phyloP scores from a whole-genome alignment of 2,329 filamentous ascomycete species.

The Pseudopyricularia javanii region DNA sequence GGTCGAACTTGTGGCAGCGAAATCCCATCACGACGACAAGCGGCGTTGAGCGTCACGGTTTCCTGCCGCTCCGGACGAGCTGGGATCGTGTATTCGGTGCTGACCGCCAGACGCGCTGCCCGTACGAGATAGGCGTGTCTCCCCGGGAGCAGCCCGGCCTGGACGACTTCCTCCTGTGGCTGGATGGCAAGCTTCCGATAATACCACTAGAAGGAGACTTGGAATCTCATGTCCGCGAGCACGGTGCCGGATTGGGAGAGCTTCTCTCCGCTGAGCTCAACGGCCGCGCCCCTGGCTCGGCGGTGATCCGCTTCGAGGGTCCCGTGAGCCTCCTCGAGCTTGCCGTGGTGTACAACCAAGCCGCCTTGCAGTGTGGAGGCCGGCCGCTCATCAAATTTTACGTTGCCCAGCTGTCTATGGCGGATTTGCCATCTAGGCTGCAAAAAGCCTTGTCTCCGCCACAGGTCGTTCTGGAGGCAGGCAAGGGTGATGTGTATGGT shows the following conservation, averaged over 20 bases:
- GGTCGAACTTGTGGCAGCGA: background rate
- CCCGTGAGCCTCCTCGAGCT: constrained; percentile 52
- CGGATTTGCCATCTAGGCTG: constrained; percentile 51
- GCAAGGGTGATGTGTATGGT: constrained; percentile 75
- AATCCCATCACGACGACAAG: background rate
- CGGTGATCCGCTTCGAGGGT: constrained; percentile 34
- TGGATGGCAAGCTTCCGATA: background rate
- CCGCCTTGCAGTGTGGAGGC: background rate
- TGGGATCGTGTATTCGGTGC: background rate
- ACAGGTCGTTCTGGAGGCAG: constrained; percentile 44
- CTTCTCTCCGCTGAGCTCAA: background rate
- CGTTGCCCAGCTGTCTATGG: constrained; percentile 69
- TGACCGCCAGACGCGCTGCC: background rate
- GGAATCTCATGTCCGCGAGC: background rate
- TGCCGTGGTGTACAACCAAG: constrained; percentile 36
- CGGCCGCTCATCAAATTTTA: constrained; percentile 45
- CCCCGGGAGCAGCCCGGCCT: background rate
- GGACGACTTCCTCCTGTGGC: background rate
- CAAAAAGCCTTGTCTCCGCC: constrained; percentile 58
- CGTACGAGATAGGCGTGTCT: background rate
- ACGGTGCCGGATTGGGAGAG: background rate
- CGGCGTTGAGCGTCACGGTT: background rate
- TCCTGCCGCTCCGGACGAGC: background rate
- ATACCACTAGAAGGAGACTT: background rate
- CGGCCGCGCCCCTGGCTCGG: background rate